Percentiles rank a stretch among this genome's conserved stretches.
Evolutionary conservation across 2,329 filamentous ascomycete genomes (phyloP).

Genomic region (Huntiella savannae): DNA sequence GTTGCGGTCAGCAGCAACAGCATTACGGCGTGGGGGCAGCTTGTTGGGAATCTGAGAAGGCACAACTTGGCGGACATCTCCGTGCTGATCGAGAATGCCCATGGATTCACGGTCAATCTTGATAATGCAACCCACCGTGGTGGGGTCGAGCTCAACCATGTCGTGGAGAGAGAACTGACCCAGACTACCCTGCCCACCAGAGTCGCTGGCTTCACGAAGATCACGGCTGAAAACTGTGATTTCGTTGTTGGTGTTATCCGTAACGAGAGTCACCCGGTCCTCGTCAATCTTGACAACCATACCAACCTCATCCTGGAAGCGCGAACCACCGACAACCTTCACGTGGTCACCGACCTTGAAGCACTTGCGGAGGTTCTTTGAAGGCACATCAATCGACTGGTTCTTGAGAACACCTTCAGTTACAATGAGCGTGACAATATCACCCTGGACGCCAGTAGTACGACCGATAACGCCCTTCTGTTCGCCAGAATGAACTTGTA

Average conservation of each 20-base stretch:
- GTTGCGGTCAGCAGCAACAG: conserved; percentile 80
- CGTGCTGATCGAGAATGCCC: conserved; percentile 77
- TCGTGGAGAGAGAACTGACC: conserved; percentile 86
- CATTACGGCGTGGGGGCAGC: conserved; percentile 60
- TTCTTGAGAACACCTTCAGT: conserved; percentile 65
- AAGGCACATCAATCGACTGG: conserved; percentile 77
- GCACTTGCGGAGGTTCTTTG: conserved; percentile 77
- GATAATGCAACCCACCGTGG: conserved; percentile 82
- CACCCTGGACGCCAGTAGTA: conserved; percentile 67
- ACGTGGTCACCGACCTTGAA: conserved; percentile 93
- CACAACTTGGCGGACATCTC: conserved; percentile 61
- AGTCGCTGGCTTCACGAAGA: conserved; percentile 78
- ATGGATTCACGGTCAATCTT: conserved; percentile 90
- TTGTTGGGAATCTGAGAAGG: conserved; percentile 86
- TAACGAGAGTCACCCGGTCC: conserved; percentile 80
- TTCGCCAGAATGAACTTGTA: conserved; percentile 90
- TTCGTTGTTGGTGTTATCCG: conserved; percentile 80
- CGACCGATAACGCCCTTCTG: conserved; percentile 80
- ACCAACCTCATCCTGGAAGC: conserved; percentile 85
- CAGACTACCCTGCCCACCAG: conserved; percentile 65
- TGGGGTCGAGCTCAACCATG: conserved; percentile 78
- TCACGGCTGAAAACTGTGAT: conserved; percentile 98
- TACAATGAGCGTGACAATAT: conserved; percentile 79
- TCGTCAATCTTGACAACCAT: conserved; percentile 90
- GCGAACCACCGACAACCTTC: conserved; percentile 92